Base-by-base conservation (phyloP, 148 eudicot species). In the Rhododendron simsii region DNA sequence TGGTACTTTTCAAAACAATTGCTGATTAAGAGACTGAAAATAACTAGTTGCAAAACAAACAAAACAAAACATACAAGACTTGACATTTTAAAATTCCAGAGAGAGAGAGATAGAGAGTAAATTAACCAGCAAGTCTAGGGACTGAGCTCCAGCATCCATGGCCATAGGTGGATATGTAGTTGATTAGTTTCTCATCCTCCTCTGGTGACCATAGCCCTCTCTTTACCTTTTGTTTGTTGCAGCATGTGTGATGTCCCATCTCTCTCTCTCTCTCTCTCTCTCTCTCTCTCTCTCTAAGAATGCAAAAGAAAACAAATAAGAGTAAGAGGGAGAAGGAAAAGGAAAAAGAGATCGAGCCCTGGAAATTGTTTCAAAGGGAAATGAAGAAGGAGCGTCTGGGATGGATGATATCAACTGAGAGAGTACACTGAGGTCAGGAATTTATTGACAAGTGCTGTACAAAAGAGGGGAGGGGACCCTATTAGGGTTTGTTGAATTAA, bases 131-230 rank as follows among this genome's bases (percentile, higher is more conserved):
- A 83, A 90, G 93, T 81, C 89, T 90, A 11, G 98, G 98, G 77
- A 96, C 98, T n/a, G 94, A 83, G 87, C 98, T 94, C 98, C 98
- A 96, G 69, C 93, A 93, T 13, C 93, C 95, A 91, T 94, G 98
- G 84, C 98, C 98, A 83, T 90, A 89, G 67, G 92, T 89, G 11
- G 96, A 85, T 74, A 96, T 92, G 91, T 93, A 96, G 88, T 83
- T 91, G 85, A 96, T 87, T 86, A 96, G 95, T 85, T 92, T 96
- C 86, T 96, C 95, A 89, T 96, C 98, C 83, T 96, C 98, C 73
- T 95, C 98, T 21, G 98, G 98, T 86, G 98, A 95, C 98, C 98
- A 95, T 4, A 95, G 84, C 1, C 98, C 98, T 87, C 98, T 93
- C 89, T 94, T 96, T 51, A 96, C 98, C 86, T 94, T 93, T 83